Percentiles rank a stretch among this genome's conserved stretches.
phyloP scores from a whole-genome alignment of 2,329 filamentous ascomycete species.

The Cladosporium sp. region DNA sequence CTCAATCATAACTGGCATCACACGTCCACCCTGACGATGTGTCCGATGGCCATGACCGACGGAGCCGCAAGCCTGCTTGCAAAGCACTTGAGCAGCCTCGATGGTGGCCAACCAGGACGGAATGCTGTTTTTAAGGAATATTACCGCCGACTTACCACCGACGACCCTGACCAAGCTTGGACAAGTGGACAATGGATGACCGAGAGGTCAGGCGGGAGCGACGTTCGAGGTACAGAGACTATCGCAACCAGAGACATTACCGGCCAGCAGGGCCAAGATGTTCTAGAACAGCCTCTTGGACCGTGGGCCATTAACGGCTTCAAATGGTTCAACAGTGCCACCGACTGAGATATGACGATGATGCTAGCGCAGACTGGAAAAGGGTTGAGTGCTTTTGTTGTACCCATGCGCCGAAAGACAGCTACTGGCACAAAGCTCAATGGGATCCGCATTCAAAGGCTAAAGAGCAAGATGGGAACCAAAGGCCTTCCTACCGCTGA shows the following conservation, averaged over 20 bases:
- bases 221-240: slow-evolving; percentile 69
- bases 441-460: slow-evolving; percentile 65
- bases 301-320: slow-evolving; percentile 63
- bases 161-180: slow-evolving; percentile 58
- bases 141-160: slow-evolving; percentile 55
- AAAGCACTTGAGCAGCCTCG: slow-evolving; percentile 41
- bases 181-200: slow-evolving; percentile 80
- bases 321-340: slow-evolving; percentile 71
- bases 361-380: slow-evolving; percentile 61
- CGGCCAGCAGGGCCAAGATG: slow-evolving; percentile 12
- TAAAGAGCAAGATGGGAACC: slow-evolving; percentile 74
- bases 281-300: slow-evolving; percentile 48
- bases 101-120: slow-evolving; percentile 24
- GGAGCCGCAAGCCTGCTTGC: slow-evolving; percentile 58
- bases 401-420: slow-evolving; percentile 47
- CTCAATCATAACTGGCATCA: slow-evolving; percentile 59
- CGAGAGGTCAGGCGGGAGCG: slow-evolving; percentile 66
- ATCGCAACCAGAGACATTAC: slow-evolving; percentile 29
- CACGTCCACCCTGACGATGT: slow-evolving; percentile 62
- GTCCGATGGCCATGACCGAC: slow-evolving; percentile 66
- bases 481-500: slow-evolving; percentile 70
- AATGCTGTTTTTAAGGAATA: slow-evolving; percentile 21
- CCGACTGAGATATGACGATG: slow-evolving; percentile 64
- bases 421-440: slow-evolving; percentile 47
- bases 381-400: slow-evolving; percentile 63